Evolutionary conservation across 148 eudicot genomes (phyloP).

Genomic region (Linanthus parryae): DNA sequence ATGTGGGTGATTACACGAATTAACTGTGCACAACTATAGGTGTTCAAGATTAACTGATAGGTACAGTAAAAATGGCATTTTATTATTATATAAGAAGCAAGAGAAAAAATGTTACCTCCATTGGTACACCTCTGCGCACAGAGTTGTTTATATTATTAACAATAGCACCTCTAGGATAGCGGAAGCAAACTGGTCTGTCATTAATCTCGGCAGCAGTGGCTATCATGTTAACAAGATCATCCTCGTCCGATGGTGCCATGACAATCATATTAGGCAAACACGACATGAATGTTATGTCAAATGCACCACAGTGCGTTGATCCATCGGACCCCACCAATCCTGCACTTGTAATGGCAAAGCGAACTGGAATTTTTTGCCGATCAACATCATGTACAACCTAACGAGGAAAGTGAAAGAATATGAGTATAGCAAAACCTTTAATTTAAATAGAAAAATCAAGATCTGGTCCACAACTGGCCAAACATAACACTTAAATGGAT

Average conservation of each 20-base stretch:
- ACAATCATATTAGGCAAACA: conserved; percentile 96
- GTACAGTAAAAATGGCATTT: neutral
- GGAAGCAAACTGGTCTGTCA: conserved; percentile 84
- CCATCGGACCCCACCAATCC: conserved; percentile 85
- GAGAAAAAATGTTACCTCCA: conserved; percentile 45
- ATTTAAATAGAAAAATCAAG: too few species aligned
- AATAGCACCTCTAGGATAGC: conserved; percentile 75
- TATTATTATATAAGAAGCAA: neutral
- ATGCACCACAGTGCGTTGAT: conserved; percentile 65
- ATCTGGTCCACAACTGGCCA: too few species aligned
- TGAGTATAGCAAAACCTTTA: too few species aligned
- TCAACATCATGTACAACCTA: conserved; percentile 92
- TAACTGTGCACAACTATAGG: too few species aligned
- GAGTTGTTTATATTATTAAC: conserved; percentile 28
- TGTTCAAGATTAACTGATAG: too few species aligned
- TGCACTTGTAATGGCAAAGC: conserved; percentile 77
- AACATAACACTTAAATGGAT: too few species aligned
- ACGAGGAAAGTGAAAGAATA: conserved; percentile 1
- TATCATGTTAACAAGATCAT: conserved; percentile 83
- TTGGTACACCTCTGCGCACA: conserved; percentile 32
- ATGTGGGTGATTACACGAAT: too few species aligned
- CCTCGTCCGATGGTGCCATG: conserved; percentile 95
- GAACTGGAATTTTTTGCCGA: conserved; percentile 75
- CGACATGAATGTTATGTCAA: conserved; percentile 85
- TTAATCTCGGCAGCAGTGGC: conserved; percentile 62